Evolutionary conservation across 768 basidiomycete genomes (phyloP), one percentile per base, ranked within the genome.

Genomic region (Hirschioporus abietinus): DNA sequence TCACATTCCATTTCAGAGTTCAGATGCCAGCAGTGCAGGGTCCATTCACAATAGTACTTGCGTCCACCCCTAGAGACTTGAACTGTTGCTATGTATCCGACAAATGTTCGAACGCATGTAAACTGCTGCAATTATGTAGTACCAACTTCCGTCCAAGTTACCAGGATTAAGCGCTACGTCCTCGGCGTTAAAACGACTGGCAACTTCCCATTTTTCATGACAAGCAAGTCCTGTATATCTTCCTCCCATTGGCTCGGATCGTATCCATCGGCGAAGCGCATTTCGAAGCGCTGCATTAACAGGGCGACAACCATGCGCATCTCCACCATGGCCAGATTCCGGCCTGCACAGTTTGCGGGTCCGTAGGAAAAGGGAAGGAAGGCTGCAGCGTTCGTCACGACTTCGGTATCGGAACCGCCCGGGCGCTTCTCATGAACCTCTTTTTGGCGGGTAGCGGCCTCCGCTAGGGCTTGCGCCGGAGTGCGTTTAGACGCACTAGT

Each of bases 341-440:
- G 80, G 23, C 84, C 85, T 15, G 78, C 80, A 69, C 86, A 86
- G 69, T 83, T 83, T 18, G 79, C 77, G 10, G 84, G 83, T 0
- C 86, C 85, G 58, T 75, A 72, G 30, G 81, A 82, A 70, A 82
- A 82, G 6, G 83, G 80, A 35, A 79, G 73, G 74, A 78, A 82
- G 23, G 75, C 80, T 57, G 65, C 64, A 9, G 68, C 35, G 67
- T 81, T 76, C 65, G 71, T 68, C 58, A 72, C 66, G 26, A 72
- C 64, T 12, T 69, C 10, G 10, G n/a, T 17, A 30, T 8, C 8
- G 30, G 2, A 2, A 2, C 30, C 30, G 30, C 4, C 8, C 2
- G 30, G 8, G 30, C 30, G 30, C 8, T 66, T 23, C 18, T 68
- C 68, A 57, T 3, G 9, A n/a, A n/a, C 9, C 9, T n/a, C 64